Base-by-base conservation (phyloP, 352 stramenopile species). In the Phytophthora macrochlamydospora region DNA sequence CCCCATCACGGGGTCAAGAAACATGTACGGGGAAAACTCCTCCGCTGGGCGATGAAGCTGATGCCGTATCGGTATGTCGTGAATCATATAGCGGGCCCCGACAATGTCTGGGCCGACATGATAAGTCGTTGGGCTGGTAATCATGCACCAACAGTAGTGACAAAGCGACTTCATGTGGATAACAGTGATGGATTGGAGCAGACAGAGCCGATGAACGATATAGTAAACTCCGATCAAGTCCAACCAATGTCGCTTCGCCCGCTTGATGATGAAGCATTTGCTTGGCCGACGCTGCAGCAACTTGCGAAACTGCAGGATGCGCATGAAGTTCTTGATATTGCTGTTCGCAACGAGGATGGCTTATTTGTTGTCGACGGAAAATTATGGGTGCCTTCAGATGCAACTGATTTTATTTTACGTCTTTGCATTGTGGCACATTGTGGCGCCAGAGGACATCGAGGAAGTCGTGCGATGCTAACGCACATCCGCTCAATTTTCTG, bases 101-200 rank as follows among this genome's bases (percentile, higher is more conserved):
- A 44, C 5, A 59, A 59, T 7, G 52, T 59, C 3, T 59, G 52
- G 52, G 52, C 33, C 4, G 52, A 59, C 33, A 50, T 59, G 52
- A 59, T 51, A 1, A 46, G 12, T 11, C 52, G n/a, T 12, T 59
- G 52, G 52, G 52, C 50, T 28, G 31, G 40, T 13, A 43, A 46
- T 46, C 40, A 24, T n/a, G 40, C 12, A 46, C 6, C 40, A 40
- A 40, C 35, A 40, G 9, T 11, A 40, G 30, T 29, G 53, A 59
- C 24, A 30, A 55, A 55, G 30, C 38, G 40, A n/a, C 18, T 42
- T 24, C 35, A 24, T 32, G 13, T 11, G 9, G 9, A 40, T 11
- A 6, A 40, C 35, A 40, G 6, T 11, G 35, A 40, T 40, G 35
- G 7, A 48, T 14, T 14, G 18, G n/a, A 48, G 18, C 18, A 24